phyloP scores from a whole-genome alignment of 2,329 filamentous ascomycete genomes.

The Colletotrichum graminicola region DNA sequence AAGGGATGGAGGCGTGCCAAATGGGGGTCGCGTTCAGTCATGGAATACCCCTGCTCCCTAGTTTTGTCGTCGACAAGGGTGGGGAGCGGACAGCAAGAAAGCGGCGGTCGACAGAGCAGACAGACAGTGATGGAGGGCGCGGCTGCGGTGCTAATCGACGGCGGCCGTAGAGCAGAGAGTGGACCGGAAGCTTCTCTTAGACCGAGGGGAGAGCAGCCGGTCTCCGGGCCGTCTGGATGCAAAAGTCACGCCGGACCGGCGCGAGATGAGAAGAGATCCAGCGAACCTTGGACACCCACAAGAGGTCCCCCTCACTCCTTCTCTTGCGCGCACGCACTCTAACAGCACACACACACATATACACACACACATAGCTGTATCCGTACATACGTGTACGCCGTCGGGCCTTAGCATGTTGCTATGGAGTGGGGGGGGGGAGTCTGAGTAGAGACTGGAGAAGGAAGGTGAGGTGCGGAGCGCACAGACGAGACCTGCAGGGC shows the following conservation, averaged over 20 bases:
- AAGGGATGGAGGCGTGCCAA: conserved; percentile 23
- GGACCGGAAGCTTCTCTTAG: not conserved
- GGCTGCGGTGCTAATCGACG: conserved; percentile 24
- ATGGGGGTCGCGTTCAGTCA: conserved; percentile 30
- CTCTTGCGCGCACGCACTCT: no score
- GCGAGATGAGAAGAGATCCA: conserved; percentile 34
- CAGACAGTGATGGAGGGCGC: conserved; percentile 4
- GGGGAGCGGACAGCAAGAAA: conserved; percentile 19
- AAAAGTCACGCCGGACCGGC: no score
- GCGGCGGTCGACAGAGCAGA: conserved; percentile 11
- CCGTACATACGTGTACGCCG: no score
- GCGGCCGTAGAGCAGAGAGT: conserved; percentile 10
- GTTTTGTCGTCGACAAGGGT: conserved; percentile 34
- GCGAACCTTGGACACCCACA: conserved; percentile 24
- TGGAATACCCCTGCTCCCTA: conserved; percentile 29
- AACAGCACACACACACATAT: no score
- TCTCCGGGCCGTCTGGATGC: not conserved
- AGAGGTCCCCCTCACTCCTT: not conserved
- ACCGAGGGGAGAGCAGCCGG: not conserved
- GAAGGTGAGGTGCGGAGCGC: conserved; percentile 18
- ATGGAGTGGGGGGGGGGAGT: not conserved
- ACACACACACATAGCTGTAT: no score
- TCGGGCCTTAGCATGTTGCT: conserved; percentile 4
- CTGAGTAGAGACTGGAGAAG: conserved; percentile 2
- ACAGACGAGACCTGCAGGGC: conserved; percentile 39